Conservation (phyloP, 306 rosid genomes). For the Ziziphus jujuba region DNA sequence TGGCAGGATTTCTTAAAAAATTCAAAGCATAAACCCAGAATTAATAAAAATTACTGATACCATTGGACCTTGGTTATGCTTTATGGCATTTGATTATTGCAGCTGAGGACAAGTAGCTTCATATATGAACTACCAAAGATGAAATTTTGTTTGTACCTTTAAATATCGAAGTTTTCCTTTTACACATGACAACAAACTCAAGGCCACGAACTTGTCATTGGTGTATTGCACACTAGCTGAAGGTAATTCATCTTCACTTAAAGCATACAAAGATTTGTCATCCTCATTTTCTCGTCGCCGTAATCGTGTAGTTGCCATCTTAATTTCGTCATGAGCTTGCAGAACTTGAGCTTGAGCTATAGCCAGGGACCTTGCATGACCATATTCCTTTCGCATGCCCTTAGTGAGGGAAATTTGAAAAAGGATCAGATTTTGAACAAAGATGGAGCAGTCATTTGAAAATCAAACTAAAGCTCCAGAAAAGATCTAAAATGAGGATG, state of each 20-base stretch:
- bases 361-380: constrained; percentile 85
- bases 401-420: constrained; percentile 31
- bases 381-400: constrained; percentile 97
- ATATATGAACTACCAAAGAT: constrained; percentile 5
- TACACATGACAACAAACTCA: constrained; percentile 56
- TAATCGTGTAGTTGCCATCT: constrained; percentile 84
- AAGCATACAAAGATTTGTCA: constrained; percentile 68
- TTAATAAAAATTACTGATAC: not conserved
- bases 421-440: constrained; percentile 17
- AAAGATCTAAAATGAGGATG: constrained; percentile 6
- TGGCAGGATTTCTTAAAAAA: not conserved
- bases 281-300: constrained; percentile 57
- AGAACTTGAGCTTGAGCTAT: constrained; percentile 88
- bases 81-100: not conserved
- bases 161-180: constrained; percentile 94
- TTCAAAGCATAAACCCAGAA: not conserved
- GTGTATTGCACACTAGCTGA: constrained; percentile 66
- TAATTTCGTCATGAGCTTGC: constrained; percentile 90
- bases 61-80: not conserved
- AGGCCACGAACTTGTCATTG: constrained; percentile 74
- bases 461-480: constrained; percentile 9
- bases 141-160: constrained; percentile 51
- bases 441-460: constrained; percentile 1
- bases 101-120: constrained; percentile 13
- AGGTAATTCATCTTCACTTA: constrained; percentile 65